Evolutionary conservation across 306 rosid genomes (phyloP).

Genomic region (Glycine latifolia): DNA sequence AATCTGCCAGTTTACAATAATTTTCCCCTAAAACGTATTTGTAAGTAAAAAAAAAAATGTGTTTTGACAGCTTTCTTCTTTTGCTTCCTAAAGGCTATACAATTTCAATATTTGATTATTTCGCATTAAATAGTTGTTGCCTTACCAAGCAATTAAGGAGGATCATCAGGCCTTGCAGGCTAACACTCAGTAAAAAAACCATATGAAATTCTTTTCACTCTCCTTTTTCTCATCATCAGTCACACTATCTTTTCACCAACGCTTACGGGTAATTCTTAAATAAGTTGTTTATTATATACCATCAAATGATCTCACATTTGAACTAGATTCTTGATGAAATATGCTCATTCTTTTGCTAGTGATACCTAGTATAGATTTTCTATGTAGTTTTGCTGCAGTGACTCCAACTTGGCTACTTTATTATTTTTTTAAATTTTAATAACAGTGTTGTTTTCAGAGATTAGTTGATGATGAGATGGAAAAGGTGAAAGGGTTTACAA

Average conservation of each 20-base stretch:
- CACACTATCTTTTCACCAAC: too few relatives aligned
- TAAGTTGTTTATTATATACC: too few relatives aligned
- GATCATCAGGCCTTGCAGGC: background rate
- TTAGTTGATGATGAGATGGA: conserved; percentile 70
- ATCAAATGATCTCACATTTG: background rate
- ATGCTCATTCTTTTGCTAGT: background rate
- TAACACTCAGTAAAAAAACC: background rate
- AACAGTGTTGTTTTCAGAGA: conserved; percentile 45
- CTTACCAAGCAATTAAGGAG: background rate
- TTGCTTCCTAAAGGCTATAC: background rate
- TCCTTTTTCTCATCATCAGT: too few relatives aligned
- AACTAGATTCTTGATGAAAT: background rate
- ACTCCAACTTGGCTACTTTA: background rate
- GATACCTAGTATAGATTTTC: background rate
- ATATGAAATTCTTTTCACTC: too few relatives aligned
- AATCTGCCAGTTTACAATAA: background rate
- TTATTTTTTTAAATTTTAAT: background rate
- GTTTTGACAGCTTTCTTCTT: background rate
- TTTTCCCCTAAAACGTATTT: background rate
- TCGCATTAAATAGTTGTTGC: background rate
- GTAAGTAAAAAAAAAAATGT: background rate
- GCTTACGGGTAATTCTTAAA: too few relatives aligned
- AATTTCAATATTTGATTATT: background rate
- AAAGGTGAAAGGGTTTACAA: conserved; percentile 68
- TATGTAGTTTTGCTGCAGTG: background rate